phyloP scores from a whole-genome alignment of 1,284 basidiomycete species.

The Apiotrichum brassicae region DNA sequence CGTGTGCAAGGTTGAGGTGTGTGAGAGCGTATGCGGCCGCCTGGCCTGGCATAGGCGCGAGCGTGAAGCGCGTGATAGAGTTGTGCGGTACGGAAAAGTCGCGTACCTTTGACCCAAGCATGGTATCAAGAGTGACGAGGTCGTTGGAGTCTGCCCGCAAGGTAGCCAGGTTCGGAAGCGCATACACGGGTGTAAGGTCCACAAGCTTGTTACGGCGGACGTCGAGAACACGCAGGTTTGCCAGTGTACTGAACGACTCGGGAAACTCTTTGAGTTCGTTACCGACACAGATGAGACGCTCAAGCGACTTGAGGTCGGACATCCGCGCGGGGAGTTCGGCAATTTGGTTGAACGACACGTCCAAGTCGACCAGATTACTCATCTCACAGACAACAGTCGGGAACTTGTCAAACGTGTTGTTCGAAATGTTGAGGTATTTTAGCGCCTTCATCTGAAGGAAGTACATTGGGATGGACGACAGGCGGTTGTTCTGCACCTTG shows the following conservation, averaged over 20 bases:
- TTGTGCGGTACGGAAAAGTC: conserved; percentile 49
- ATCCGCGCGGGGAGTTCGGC: conserved; percentile 74
- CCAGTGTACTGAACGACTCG: conserved; percentile 57
- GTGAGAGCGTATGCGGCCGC: conserved; percentile 62
- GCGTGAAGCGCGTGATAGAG: conserved; percentile 62
- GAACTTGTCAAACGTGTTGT: conserved; percentile 86
- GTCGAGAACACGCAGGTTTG: conserved; percentile 65
- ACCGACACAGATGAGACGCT: conserved; percentile 76
- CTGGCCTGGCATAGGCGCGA: conserved; percentile 57
- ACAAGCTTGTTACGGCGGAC: conserved; percentile 74
- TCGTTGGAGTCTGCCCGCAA: conserved; percentile 75
- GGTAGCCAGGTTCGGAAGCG: conserved; percentile 61
- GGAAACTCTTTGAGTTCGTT: conserved; percentile 80
- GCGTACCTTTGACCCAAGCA: conserved; percentile 59
- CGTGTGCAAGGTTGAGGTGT: conserved; percentile 78
- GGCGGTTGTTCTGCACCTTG: conserved; percentile 85
- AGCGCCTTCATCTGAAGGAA: conserved; percentile 70
- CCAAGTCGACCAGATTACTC: conserved; percentile 70
- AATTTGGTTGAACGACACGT: conserved; percentile 93
- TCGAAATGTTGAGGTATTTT: conserved; percentile 84
- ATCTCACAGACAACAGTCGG: conserved; percentile 73
- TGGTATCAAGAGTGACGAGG: conserved; percentile 70
- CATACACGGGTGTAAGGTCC: conserved; percentile 64
- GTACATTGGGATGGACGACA: conserved; percentile 78
- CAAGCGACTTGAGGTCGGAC: conserved; percentile 62